These are phyloP conservation scores for Pinus albicaulis DNA, from an alignment of 75 land plant genomes.

Conservation along the genomic window DNA sequence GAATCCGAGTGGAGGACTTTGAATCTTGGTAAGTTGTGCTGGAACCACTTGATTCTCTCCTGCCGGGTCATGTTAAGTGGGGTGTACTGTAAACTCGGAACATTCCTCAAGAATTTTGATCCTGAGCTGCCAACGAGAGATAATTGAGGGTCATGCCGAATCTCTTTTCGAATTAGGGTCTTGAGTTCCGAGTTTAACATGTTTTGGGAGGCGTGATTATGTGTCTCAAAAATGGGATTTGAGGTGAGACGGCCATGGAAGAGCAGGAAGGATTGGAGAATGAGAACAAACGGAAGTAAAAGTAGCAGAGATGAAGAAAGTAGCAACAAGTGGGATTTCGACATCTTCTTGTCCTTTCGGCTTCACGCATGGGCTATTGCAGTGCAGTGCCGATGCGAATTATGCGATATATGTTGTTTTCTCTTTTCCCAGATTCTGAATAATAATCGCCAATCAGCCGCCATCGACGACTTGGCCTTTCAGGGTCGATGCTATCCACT, in stretches of 20 bases:
- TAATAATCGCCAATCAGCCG: too few relatives aligned
- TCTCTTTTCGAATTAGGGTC: not conserved
- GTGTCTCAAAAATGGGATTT: not conserved
- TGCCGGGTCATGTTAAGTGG: slow-evolving; percentile 9
- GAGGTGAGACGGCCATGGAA: not conserved
- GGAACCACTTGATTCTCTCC: slow-evolving; percentile 21
- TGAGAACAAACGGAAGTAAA: not conserved
- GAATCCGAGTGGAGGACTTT: slow-evolving; percentile 18
- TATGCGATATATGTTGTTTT: too few relatives aligned
- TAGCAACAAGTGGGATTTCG: not conserved
- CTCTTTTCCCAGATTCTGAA: too few relatives aligned
- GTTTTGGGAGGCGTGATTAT: not conserved
- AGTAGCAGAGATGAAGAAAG: not conserved
- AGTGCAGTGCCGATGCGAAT: too few relatives aligned
- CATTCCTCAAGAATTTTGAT: not conserved
- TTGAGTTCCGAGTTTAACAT: not conserved
- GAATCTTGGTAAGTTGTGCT: slow-evolving; percentile 9
- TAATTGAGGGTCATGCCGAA: not conserved
- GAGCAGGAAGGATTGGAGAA: not conserved
- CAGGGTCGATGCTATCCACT: too few relatives aligned
- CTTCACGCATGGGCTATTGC: too few relatives aligned
- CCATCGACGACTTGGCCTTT: too few relatives aligned
- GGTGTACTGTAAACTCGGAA: not conserved
- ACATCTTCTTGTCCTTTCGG: not conserved
- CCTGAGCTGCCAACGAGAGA: too few relatives aligned